Evolutionary conservation across 2,329 filamentous ascomycete species (phyloP).

Genomic region (Epichloe elymi): DNA sequence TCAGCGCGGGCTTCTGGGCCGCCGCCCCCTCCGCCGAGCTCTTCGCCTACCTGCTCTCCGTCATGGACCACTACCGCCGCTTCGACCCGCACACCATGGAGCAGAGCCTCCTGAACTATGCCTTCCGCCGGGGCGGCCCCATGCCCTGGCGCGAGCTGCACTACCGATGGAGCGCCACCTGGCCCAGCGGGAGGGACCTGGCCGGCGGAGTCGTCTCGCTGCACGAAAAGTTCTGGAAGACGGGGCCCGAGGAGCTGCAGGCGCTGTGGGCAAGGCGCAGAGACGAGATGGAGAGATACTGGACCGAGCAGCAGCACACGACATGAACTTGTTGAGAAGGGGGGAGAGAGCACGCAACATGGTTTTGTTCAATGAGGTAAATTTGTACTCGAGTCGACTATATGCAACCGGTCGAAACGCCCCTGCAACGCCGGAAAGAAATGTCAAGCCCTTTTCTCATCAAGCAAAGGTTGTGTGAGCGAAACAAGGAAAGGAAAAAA

Average conservation of each 20-base stretch:
- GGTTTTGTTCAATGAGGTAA: background rate
- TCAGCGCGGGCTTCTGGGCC: conserved; percentile 29
- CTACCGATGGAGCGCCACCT: conserved; percentile 26
- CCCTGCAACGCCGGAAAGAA: background rate
- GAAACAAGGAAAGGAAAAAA: background rate
- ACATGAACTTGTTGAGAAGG: too few species aligned
- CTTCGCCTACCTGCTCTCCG: conserved; percentile 20
- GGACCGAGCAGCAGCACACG: background rate
- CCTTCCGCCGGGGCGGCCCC: conserved; percentile 23
- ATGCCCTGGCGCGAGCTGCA: conserved; percentile 29
- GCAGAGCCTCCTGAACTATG: conserved; percentile 31
- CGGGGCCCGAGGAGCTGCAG: conserved; percentile 6
- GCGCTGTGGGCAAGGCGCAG: conserved; percentile 2
- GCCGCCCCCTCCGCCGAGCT: conserved; percentile 23
- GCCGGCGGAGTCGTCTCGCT: conserved; percentile 20
- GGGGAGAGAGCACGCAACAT: background rate
- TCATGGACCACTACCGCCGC: too few species aligned
- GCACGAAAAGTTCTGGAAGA: conserved; percentile 25
- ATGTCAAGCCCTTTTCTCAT: background rate
- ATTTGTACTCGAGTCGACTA: background rate
- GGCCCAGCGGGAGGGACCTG: conserved; percentile 21
- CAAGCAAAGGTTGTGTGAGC: background rate
- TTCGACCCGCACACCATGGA: conserved; percentile 19
- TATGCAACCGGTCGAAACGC: background rate
- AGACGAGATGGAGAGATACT: background rate